Conservation (phyloP, 1,284 basidiomycete species). For the Blastosporella zonata region DNA sequence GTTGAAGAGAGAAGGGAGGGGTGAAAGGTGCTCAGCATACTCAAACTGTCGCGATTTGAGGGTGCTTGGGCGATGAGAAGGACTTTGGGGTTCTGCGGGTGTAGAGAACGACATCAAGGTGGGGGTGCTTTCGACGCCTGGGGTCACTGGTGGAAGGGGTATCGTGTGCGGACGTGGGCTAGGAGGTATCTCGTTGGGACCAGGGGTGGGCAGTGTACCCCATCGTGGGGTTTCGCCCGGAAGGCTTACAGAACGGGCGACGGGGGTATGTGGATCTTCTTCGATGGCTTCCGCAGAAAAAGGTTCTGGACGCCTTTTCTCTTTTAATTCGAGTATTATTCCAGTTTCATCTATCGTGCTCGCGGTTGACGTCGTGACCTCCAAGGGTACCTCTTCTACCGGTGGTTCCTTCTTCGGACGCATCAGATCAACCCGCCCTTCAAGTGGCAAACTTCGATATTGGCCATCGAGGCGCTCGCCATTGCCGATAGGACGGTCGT, state of each 20-base stretch:
- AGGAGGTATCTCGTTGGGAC: constrained; percentile 48
- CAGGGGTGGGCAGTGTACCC: constrained; percentile 53
- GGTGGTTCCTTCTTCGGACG: constrained; percentile 42
- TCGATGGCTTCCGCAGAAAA: constrained; percentile 4
- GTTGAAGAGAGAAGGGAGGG: constrained; percentile 9
- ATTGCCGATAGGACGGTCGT: constrained; percentile 14
- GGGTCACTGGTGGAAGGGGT: constrained; percentile 37
- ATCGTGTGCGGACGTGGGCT: constrained; percentile 37
- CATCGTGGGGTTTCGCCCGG: constrained; percentile 21
- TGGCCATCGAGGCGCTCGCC: constrained; percentile 52
- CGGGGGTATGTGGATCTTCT: constrained; percentile 19
- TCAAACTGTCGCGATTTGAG: constrained; percentile 14
- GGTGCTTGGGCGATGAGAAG: constrained; percentile 15
- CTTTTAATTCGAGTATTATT: not conserved
- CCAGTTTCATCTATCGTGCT: not conserved
- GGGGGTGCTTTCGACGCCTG: constrained; percentile 27
- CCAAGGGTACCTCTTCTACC: constrained; percentile 20
- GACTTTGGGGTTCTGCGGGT: constrained; percentile 10
- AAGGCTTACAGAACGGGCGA: constrained; percentile 7
- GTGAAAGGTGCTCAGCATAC: constrained; percentile 14
- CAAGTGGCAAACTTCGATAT: constrained; percentile 78
- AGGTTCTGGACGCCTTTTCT: constrained; percentile 5
- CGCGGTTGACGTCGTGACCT: not conserved
- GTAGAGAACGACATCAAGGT: constrained; percentile 13
- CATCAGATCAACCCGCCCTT: constrained; percentile 85